Base-by-base conservation (phyloP, 208 protist genomes). In the Wallacemonas sp. region DNA sequence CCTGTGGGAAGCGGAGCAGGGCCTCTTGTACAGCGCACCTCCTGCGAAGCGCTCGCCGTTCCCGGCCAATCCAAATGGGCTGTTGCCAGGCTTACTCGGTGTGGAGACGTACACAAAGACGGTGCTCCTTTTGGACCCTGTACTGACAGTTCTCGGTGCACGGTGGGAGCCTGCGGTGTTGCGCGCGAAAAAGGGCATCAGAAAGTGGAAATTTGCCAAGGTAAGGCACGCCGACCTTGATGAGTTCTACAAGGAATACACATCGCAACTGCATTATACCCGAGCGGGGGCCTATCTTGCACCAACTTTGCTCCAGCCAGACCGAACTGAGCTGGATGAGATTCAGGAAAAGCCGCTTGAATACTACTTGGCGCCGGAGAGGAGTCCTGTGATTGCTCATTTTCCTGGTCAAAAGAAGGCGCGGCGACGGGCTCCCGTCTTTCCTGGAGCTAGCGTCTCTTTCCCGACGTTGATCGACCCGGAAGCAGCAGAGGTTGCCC, bases 1-100 rank as follows among this genome's bases (percentile, higher is more conserved):
- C 39, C 60, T 65, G 55, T 75, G 62, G 38, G 69, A 75, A 49
- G 44, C 64, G 26, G 59, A 66, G 19, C 36, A 55, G 4, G 62
- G 55, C 17, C 62, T 75, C 27, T 45, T 75, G 33, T n/a, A 56
- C 15, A 54, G 46, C 21, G 21, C 21, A 0, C 15, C 46, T 19
- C 46, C 46, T 17, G 4, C n/a, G 5, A 6, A 30, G 26, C 46
- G 46, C 21, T 3, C 21, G 6, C 28, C 34, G 12, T 49, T 66
- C 3, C 22, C 31, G 22, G 62, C 39, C 8, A 45, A 62, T 28
- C 21, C 33, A 2, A 61, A 68, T 21, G 55, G 62, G 1, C 55
- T 75, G 33, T 47, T 65, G n/a, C 30, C 59, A 2, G 62, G 69
- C 6, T 47, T 75, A 22, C 34, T 68, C 3, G 45, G 62, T 0